Percentiles rank a stretch among this genome's conserved stretches.
Evolutionary conservation across 1,139 yeast species (phyloP).

Genomic region (Saccharomyces pastorianus): DNA sequence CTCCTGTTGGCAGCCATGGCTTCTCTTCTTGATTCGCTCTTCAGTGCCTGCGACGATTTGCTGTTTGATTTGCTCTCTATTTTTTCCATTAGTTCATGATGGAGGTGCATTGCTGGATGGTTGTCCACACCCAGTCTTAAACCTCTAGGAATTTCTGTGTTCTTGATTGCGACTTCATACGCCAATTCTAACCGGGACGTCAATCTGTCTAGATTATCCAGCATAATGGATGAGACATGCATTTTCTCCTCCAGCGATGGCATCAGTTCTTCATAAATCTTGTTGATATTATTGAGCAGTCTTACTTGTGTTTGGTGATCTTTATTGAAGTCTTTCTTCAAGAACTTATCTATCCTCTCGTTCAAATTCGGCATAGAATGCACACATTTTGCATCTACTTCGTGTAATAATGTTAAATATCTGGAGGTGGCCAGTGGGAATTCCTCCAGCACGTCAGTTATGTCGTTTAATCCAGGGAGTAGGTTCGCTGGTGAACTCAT

Average conservation of each 20-base stretch:
- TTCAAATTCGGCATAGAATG: constrained; percentile 63
- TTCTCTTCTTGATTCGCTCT: constrained; percentile 81
- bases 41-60: constrained; percentile 58
- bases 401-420: constrained; percentile 81
- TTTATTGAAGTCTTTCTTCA: constrained; percentile 28
- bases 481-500: constrained; percentile 33
- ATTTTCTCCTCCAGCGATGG: constrained; percentile 94
- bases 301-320: constrained; percentile 20
- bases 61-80: constrained; percentile 26
- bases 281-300: constrained; percentile 36
- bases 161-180: constrained; percentile 61
- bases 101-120: constrained; percentile 69
- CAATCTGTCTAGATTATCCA: constrained; percentile 66
- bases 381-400: constrained; percentile 90
- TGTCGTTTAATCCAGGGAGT: constrained; percentile 80
- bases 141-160: constrained; percentile 60
- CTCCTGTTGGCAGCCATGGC: constrained; percentile 79
- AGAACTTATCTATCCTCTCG: constrained; percentile 48
- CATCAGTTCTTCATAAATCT: constrained; percentile 58
- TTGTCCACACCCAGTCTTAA: constrained; percentile 61
- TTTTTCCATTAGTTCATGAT: constrained; percentile 31
- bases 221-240: constrained; percentile 92
- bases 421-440: constrained; percentile 77
- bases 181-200: constrained; percentile 71
- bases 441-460: constrained; percentile 86